Evolutionary conservation across 1,139 yeast species (phyloP), one percentile per base, ranked within the genome.

Genomic region (Debaryomyces robertsiae): DNA sequence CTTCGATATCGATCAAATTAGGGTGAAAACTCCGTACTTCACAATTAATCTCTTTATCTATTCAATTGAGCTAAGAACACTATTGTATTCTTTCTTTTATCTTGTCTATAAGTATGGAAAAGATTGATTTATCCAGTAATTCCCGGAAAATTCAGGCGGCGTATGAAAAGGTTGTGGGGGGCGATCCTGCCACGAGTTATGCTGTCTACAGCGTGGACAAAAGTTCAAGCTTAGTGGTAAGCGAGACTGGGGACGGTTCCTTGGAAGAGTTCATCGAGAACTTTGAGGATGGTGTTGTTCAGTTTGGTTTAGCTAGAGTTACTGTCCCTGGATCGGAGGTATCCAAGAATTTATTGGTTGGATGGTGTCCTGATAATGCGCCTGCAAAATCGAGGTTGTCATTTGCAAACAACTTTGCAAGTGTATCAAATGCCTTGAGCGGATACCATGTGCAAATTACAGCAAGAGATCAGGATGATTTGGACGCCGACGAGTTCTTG

Each of bases 391-490:
- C 83, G 29, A 75, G 89, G 54, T 77, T 87, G 43, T 82, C 90
- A 2, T 85, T 82, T 64, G 90, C 91, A 19, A 67, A 81, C 48
- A 85, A 85, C 62, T 82, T 84, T 52, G 88, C 88, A 33, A 85
- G 82, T 31, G 85, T 85, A 11, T 79, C 91, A 23, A 79, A 74
- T 45, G 71, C 81, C 17, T 73, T 85, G 53, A 75, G 75, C 50
- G 96, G 96, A 29, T 93, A 91, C 65, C 98, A 93, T 60, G 91
- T 93, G 41, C 98, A 93, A 65, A 82, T 94, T 49, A 89, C 97
- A 32, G 98, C 98, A n/a, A 81, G 98, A 65, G 95, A 88, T 57
- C 76, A 80, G 40, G 96, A 89, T 56, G 98, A 94, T 60, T 75
- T 94, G 60, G 87, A 87, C 52, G 87, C 85, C 36, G 74, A 77